Evolutionary conservation across 441 rosid genomes (phyloP), one percentile per base, ranked within the genome.

Genomic region (Populus hybrid): DNA sequence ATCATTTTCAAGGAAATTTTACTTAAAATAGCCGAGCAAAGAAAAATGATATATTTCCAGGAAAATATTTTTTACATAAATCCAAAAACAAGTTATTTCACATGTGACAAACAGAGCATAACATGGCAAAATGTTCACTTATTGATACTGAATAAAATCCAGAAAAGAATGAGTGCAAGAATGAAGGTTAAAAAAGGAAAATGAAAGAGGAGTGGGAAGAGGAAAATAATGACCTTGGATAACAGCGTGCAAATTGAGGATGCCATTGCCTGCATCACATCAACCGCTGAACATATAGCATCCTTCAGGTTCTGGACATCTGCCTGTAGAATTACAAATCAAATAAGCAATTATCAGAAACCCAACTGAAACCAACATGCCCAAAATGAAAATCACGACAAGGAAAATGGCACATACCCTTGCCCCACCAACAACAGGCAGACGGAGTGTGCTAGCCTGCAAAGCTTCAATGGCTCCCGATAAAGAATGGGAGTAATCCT

Each of bases 251-350:
- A 84, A 78, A 92, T 84, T 42, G 98, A 92, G 78, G 94, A 88
- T 26, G 89, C 89, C 94, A 95, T 89, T 71, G 95, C 89, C 79
- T 92, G 97, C 97, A 95, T 89, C 53, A 95, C 92, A 83, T 92
- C 94, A 81, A 87, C 89, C 11, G 94, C 99, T 34, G 97, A 95
- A 81, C 85, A 86, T 83, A 95, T 83, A 50, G 97, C 98, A 80
- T 91, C 89, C 78, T 90, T 91, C 68, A 93, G 84, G 66, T 87
- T 89, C 65, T 87, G 94, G 79, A 86, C 74, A 82, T 95, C 95
- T 70, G 88, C 94, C 99, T 95, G 92, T 53, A 83, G 73, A 65
- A 38, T 73, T 66, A 14, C 26, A 34, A 75, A 64, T 72, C 42
- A 34, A 75, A 36, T 9, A 21, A 53, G n/a, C 75, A 26, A 57